Evolutionary conservation across 225 moss, liverwort and hornwort species (phyloP).

Genomic region (Polytrichum formosum): DNA sequence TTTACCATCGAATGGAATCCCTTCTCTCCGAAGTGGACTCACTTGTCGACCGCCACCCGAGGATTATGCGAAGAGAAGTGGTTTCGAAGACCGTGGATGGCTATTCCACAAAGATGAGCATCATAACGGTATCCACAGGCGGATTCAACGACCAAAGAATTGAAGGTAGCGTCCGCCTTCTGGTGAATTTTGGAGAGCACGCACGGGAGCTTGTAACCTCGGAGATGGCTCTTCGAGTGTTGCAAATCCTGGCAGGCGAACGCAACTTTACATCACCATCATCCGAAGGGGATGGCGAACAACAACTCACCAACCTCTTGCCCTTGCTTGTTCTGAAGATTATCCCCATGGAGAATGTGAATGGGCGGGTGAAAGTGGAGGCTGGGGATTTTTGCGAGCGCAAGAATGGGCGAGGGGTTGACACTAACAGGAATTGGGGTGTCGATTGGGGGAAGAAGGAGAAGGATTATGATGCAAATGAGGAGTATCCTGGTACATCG

Average conservation of each 20-base stretch:
- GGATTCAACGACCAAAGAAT: constrained; percentile 33
- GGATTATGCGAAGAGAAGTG: constrained; percentile 58
- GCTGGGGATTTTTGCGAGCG: constrained; percentile 86
- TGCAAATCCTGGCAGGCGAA: constrained; percentile 74
- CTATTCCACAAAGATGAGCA: constrained; percentile 65
- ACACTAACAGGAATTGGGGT: constrained; percentile 92
- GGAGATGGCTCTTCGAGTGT: constrained; percentile 69
- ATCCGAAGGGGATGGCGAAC: constrained; percentile 9
- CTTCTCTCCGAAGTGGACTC: constrained; percentile 34
- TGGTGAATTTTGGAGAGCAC: constrained; percentile 85
- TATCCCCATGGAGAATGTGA: constrained; percentile 83
- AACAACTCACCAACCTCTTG: constrained; percentile 39
- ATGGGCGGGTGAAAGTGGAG: constrained; percentile 85
- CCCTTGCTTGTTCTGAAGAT: constrained; percentile 76
- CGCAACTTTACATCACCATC: constrained; percentile 24
- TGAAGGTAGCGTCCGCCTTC: constrained; percentile 52
- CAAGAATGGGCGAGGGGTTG: constrained; percentile 95
- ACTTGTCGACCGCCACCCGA: constrained; percentile 32
- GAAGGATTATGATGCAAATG: constrained; percentile 88
- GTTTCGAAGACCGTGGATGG: constrained; percentile 53
- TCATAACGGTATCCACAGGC: constrained; percentile 71
- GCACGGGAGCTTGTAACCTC: constrained; percentile 83
- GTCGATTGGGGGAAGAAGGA: constrained; percentile 98
- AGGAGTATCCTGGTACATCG: constrained; percentile 82
- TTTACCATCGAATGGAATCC: constrained; percentile 38